A percentile compares a stretch with the other conserved stretches of the same genome.
phyloP scores from a whole-genome alignment of 2,329 filamentous ascomycete genomes.

The Sporothrix luriei region DNA sequence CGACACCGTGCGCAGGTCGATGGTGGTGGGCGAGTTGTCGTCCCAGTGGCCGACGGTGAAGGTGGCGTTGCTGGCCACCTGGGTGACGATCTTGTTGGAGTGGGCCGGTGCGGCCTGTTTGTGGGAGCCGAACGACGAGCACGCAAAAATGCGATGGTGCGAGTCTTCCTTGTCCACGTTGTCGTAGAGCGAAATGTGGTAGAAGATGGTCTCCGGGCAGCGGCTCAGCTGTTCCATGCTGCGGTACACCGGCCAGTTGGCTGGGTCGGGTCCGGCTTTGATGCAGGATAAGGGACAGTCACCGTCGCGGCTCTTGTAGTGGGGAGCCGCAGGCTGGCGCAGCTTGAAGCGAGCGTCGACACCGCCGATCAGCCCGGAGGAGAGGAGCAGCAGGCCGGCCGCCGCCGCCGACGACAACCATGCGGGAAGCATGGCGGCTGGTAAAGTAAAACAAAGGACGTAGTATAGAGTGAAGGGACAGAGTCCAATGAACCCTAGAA shows the following conservation, averaged over 20 bases:
- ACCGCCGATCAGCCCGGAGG: slow-evolving; percentile 18
- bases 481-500: no score
- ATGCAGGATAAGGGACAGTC: slow-evolving; percentile 30
- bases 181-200: slow-evolving; percentile 31
- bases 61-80: slow-evolving; percentile 31
- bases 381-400: slow-evolving; percentile 4
- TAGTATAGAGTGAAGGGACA: no score
- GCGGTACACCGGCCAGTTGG: slow-evolving; percentile 32
- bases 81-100: not conserved
- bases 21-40: slow-evolving; percentile 30
- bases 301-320: slow-evolving; percentile 20
- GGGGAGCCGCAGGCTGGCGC: slow-evolving; percentile 22
- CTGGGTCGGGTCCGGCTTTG: slow-evolving; percentile 21
- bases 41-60: slow-evolving; percentile 42
- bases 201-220: slow-evolving; percentile 31
- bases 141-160: slow-evolving; percentile 32
- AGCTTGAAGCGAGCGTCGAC: not conserved
- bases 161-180: slow-evolving; percentile 22
- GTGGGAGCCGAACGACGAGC: slow-evolving; percentile 36
- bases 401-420: slow-evolving; percentile 22
- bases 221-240: slow-evolving; percentile 21
- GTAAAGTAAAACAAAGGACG: not conserved
- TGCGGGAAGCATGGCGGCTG: slow-evolving; percentile 5
- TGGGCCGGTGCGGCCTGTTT: not conserved
- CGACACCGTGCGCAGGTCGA: slow-evolving; percentile 37